These are phyloP conservation scores for Venturia pyrina DNA, from an alignment of 2,329 filamentous ascomycete species.

Conservation along the genomic window DNA sequence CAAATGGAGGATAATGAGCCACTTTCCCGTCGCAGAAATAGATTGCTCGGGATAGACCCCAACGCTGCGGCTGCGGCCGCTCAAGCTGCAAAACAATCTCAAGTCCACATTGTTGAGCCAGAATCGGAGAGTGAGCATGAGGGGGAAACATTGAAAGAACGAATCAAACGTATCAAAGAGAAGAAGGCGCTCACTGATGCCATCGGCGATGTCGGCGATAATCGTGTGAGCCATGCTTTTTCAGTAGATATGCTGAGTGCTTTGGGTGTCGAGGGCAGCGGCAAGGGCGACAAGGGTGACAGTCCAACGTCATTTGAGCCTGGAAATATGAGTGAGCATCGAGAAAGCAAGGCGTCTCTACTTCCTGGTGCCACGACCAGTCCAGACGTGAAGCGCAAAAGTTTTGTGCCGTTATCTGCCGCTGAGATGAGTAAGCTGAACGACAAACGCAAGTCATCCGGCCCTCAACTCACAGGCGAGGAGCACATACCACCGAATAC, in stretches of 20 bases:
- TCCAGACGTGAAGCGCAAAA: not conserved
- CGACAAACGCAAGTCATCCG: slow-evolving; percentile 16
- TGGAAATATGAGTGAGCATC: not conserved
- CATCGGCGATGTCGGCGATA: slow-evolving; percentile 10
- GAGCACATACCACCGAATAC: slow-evolving; percentile 16
- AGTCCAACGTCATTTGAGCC: not conserved
- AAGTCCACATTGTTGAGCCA: slow-evolving; percentile 23
- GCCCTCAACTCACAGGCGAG: not conserved
- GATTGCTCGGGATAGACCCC: slow-evolving; percentile 49
- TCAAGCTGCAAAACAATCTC: slow-evolving; percentile 15
- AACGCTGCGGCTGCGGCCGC: not conserved
- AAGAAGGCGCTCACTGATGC: slow-evolving; percentile 38
- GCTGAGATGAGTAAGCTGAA: slow-evolving; percentile 18
- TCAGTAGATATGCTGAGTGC: slow-evolving; percentile 58
- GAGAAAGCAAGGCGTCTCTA: not conserved
- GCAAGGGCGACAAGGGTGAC: slow-evolving; percentile 18
- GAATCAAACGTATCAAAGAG: slow-evolving; percentile 54
- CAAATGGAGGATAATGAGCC: slow-evolving; percentile 91
- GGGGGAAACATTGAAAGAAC: slow-evolving; percentile 57
- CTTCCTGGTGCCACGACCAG: slow-evolving; percentile 16
- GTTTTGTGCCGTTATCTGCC: slow-evolving; percentile 13
- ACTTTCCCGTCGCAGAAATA: slow-evolving; percentile 63
- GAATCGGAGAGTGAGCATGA: slow-evolving; percentile 39
- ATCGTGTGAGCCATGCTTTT: slow-evolving; percentile 52
- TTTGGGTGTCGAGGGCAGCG: slow-evolving; percentile 41